These are phyloP conservation scores for Trametes sp. DNA, from an alignment of 1,284 basidiomycete species.

Conservation along the genomic window DNA sequence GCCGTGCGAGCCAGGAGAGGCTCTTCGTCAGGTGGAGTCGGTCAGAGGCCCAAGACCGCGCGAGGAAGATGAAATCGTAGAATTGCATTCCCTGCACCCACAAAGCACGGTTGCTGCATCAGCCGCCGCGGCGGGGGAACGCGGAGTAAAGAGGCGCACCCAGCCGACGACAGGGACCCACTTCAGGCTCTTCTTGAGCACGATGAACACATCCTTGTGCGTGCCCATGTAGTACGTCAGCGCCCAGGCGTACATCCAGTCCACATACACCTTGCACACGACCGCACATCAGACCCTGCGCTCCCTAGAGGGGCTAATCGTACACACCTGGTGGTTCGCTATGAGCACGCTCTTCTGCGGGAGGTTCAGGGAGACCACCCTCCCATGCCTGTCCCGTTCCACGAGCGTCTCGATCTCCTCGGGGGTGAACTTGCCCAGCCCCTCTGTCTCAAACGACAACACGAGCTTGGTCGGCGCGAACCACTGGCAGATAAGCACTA, in stretches of 20 bases:
- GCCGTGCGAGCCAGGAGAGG: conserved; percentile 64
- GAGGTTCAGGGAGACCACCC: conserved; percentile 67
- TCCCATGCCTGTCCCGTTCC: conserved; percentile 63
- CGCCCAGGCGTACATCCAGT: conserved; percentile 95
- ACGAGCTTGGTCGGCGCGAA: conserved; percentile 83
- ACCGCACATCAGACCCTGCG: neutral
- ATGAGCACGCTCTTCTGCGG: conserved; percentile 83
- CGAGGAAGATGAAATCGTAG: conserved; percentile 90
- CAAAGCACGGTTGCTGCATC: conserved; percentile 7
- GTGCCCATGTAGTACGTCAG: conserved; percentile 80
- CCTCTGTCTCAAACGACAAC: conserved; percentile 78
- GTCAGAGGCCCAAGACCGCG: conserved; percentile 88
- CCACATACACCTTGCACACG: conserved; percentile 75
- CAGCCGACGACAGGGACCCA: conserved; percentile 90
- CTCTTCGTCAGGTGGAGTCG: conserved; percentile 65
- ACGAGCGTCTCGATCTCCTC: conserved; percentile 66
- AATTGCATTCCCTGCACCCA: conserved; percentile 83
- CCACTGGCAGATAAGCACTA: conserved; percentile 81
- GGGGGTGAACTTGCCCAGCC: conserved; percentile 63
- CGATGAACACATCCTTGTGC: conserved; percentile 83
- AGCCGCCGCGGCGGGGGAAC: conserved; percentile 11
- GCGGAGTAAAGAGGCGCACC: conserved; percentile 58
- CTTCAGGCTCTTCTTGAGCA: conserved; percentile 89
- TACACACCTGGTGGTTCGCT: conserved; percentile 82
- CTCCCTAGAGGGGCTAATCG: neutral